phyloP scores from a whole-genome alignment of 441 rosid genomes.

The Geranium incanum region DNA sequence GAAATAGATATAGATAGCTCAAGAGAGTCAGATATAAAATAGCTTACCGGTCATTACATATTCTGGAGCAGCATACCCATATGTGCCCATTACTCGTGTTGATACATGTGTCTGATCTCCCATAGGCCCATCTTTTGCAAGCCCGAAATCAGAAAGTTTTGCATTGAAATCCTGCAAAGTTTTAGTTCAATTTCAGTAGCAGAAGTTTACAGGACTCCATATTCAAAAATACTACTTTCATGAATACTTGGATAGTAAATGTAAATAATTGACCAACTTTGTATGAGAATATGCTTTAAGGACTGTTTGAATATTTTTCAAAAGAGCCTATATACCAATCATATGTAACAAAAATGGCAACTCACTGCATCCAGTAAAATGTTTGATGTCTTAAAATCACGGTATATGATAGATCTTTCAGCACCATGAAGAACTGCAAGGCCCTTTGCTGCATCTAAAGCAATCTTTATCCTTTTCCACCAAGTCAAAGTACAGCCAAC shows the following conservation, averaged over 20 bases:
- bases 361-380: slow-evolving; percentile 79
- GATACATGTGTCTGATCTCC: slow-evolving; percentile 99
- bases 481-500: slow-evolving; percentile 88
- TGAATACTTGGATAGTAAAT: neutral
- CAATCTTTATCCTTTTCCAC: slow-evolving; percentile 90
- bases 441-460: slow-evolving; percentile 86
- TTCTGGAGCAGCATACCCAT: slow-evolving; percentile 65
- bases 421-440: slow-evolving; percentile 94
- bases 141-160: slow-evolving; percentile 95
- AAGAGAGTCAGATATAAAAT: neutral
- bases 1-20: slow-evolving; percentile 7
- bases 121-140: slow-evolving; percentile 97
- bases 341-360: slow-evolving; percentile 14
- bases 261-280: neutral
- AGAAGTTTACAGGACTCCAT: slow-evolving; percentile 16
- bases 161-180: slow-evolving; percentile 68
- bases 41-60: slow-evolving; percentile 90
- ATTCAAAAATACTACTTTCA: slow-evolving; percentile 9
- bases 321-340: slow-evolving; percentile 4
- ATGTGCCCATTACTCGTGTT: slow-evolving; percentile 96
- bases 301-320: neutral
- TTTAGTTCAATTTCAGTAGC: slow-evolving; percentile 21
- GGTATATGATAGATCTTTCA: slow-evolving; percentile 80
- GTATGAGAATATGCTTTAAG: neutral
- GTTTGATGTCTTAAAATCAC: slow-evolving; percentile 96